Evolutionary conservation across 2,329 filamentous ascomycete genomes (phyloP), one percentile per base, ranked within the genome.

Genomic region (Cercospora beticola): DNA sequence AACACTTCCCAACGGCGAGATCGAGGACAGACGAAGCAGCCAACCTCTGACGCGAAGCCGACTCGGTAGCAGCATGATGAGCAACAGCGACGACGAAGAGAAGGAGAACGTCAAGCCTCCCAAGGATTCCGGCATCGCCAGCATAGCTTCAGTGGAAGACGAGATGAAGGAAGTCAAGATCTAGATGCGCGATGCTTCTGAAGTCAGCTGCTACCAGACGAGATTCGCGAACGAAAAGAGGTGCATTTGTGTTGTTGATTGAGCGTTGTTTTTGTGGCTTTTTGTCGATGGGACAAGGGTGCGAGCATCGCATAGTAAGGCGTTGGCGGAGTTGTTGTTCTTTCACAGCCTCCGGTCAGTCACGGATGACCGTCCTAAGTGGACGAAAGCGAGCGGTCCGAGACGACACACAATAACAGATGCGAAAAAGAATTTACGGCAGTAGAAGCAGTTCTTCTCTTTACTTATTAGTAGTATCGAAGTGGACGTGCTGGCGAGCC

Each of bases 141-240:
- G 66, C 16, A 67, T 70, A 31, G 68, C 66, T 23, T 66, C 64
- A 16, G 57, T 68, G 49, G 64, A 75, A 72, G 76, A 76, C 54
- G 82, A 83, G 70, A 81, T 84, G 78, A 84, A 83, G 78, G 83
- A 82, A 14, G 82, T 84, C 59, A 81, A 83, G 74, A 84, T 84
- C 62, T 78, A 28, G 26, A 28, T 28, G 26, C 26, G 26, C 26
- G 26, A 28, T 28, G 26, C 26, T 28, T 28, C 26, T 5, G 31
- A 33, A 61, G 33, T 62, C 40, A 16, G 16, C 12, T 52, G 62
- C 43, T 36, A 18, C 43, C 30, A 21, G 12, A 36, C n/a, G 46
- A 40, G 52, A 46, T 64, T 43, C 23, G 21, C 16, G 14, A 58
- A 57, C 40, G 14, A 52, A 33, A 52, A 33, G n/a, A 61, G 62